Evolutionary conservation across 306 rosid genomes (phyloP).

Genomic region (Cicer cuneatum): DNA sequence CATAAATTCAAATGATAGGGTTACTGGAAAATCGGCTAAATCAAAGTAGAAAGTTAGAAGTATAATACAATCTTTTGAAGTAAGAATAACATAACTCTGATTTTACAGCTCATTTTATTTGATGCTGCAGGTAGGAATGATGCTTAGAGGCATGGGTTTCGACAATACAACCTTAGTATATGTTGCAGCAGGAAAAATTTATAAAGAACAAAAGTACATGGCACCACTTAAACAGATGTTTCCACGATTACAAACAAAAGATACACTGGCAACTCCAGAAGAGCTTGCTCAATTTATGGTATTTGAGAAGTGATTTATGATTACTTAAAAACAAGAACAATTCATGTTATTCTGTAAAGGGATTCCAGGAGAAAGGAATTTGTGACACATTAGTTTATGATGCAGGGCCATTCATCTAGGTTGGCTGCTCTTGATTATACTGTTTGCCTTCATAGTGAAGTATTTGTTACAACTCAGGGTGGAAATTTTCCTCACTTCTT

Average conservation of each 20-base stretch:
- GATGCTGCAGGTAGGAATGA: constrained; percentile 83
- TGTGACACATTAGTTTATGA: constrained; percentile 47
- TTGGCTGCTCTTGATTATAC: constrained; percentile 99
- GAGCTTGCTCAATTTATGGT: constrained; percentile 91
- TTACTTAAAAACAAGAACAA: constrained; percentile 28
- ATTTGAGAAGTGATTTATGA: constrained; percentile 41
- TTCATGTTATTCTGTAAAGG: constrained; percentile 40
- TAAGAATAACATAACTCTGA: constrained; percentile 18
- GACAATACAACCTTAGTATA: constrained; percentile 85
- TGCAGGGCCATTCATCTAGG: constrained; percentile 94
- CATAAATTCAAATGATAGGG: constrained; percentile 29
- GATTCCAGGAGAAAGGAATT: background rate
- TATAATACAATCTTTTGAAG: background rate
- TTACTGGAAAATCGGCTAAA: background rate
- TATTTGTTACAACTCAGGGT: constrained; percentile 94
- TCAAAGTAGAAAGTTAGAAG: constrained; percentile 10
- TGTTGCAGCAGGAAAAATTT: constrained; percentile 92
- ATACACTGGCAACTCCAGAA: constrained; percentile 75
- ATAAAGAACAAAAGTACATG: constrained; percentile 83
- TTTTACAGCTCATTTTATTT: constrained; percentile 37
- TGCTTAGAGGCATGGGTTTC: constrained; percentile 98
- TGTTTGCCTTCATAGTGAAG: constrained; percentile 93
- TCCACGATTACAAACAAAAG: constrained; percentile 88
- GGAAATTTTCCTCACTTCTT: constrained; percentile 98
- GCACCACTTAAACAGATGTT: constrained; percentile 95